Evolutionary conservation across 2,329 filamentous ascomycete species (phyloP).

Genomic region (Phymatotrichopsis omnivora): DNA sequence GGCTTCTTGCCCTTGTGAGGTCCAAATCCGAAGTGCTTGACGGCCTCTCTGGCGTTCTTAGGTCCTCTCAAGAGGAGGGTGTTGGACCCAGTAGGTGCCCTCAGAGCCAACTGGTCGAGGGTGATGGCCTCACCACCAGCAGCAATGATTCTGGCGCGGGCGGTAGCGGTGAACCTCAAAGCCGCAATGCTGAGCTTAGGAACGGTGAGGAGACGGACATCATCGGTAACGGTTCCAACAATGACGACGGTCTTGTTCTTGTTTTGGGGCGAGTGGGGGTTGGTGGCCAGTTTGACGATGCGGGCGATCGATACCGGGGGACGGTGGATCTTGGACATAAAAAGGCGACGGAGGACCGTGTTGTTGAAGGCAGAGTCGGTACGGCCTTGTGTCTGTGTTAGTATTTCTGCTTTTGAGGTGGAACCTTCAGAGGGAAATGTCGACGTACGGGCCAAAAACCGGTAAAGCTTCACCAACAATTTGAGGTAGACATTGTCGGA

Average conservation of each 20-base stretch:
- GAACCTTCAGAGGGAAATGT: not conserved
- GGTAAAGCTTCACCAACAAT: slow-evolving; percentile 96
- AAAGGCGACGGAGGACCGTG: slow-evolving; percentile 91
- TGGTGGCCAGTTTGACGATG: slow-evolving; percentile 55
- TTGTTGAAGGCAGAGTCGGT: slow-evolving; percentile 99
- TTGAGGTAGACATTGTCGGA: slow-evolving; percentile 97
- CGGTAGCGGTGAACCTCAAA: slow-evolving; percentile 91
- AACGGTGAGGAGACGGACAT: slow-evolving; percentile 82
- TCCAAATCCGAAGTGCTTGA: slow-evolving; percentile 99
- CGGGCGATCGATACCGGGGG: slow-evolving; percentile 89
- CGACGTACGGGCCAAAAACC: slow-evolving; percentile 84
- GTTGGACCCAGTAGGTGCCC: slow-evolving; percentile 91
- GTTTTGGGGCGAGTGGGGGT: slow-evolving; percentile 46
- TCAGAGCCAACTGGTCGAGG: slow-evolving; percentile 91
- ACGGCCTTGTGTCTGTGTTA: slow-evolving; percentile 40
- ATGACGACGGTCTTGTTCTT: slow-evolving; percentile 74
- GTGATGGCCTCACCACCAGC: slow-evolving; percentile 93
- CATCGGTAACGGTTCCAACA: slow-evolving; percentile 91
- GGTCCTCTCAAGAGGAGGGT: slow-evolving; percentile 93
- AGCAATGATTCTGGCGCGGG: slow-evolving; percentile 83
- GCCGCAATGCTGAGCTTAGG: slow-evolving; percentile 92
- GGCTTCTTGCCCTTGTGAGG: slow-evolving; percentile 83
- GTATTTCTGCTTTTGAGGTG: not conserved
- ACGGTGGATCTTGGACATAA: slow-evolving; percentile 98
- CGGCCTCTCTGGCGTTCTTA: slow-evolving; percentile 94